Evolutionary conservation across 805 yeast genomes (phyloP).

Genomic region (Geotrichum ghanense): DNA sequence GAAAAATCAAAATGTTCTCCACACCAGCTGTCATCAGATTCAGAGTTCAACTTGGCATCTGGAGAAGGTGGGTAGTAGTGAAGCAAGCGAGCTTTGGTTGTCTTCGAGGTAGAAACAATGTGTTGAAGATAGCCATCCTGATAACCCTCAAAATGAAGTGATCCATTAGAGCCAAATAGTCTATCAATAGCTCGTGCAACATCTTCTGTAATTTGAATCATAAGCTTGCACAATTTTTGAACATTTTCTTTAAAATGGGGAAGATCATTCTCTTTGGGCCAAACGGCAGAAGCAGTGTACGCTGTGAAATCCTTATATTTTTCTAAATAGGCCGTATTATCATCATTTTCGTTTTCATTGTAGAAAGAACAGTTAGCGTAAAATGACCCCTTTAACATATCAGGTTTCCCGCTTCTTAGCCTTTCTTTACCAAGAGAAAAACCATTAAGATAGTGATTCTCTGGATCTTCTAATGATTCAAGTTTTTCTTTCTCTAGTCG

Average conservation of each 20-base stretch:
- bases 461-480: conserved; percentile 33
- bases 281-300: conserved; percentile 39
- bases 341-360: conserved; percentile 32
- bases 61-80: conserved; percentile 39
- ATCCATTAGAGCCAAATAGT: conserved; percentile 24
- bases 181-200: conserved; percentile 47
- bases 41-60: conserved; percentile 6
- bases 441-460: conserved; percentile 43
- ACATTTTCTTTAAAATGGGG: conserved; percentile 18
- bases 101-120: conserved; percentile 38
- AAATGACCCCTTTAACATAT: conserved; percentile 43
- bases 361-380: conserved; percentile 50
- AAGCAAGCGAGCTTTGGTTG: conserved; percentile 46
- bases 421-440: conserved; percentile 52
- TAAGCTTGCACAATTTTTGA: conserved; percentile 29
- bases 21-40: conserved; percentile 38
- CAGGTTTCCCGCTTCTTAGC: conserved; percentile 35
- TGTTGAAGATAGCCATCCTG: conserved; percentile 30
- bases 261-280: conserved; percentile 33
- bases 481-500: conserved; percentile 28
- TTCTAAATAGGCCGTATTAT: conserved; percentile 23
- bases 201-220: conserved; percentile 35
- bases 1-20: conserved; percentile 53
- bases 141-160: conserved; percentile 20
- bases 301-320: conserved; percentile 29